Conservation (phyloP, 208 protist genomes). For the Angomonas desouzai region DNA sequence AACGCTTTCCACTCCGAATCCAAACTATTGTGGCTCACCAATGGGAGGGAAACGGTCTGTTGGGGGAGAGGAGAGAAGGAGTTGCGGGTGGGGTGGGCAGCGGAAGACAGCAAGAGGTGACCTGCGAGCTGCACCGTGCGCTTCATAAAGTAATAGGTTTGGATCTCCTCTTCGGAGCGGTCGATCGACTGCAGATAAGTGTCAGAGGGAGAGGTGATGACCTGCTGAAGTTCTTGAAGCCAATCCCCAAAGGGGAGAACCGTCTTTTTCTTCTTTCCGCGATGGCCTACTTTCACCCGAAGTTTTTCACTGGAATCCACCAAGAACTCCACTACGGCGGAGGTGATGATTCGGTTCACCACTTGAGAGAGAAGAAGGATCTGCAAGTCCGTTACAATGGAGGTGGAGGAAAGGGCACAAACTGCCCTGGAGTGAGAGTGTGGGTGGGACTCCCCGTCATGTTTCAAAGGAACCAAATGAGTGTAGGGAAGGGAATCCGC, state of each 20-base stretch:
- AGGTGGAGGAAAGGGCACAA: not conserved
- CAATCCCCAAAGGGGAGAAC: not conserved
- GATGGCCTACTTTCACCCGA: not conserved
- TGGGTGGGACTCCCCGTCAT: no score
- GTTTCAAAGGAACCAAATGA: no score
- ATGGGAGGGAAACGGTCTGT: not conserved
- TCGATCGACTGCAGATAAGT: not conserved
- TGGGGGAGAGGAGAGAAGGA: not conserved
- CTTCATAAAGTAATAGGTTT: constrained; percentile 3
- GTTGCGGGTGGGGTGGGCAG: not conserved
- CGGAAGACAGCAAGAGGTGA: not conserved
- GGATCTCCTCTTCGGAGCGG: not conserved
- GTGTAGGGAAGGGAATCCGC: no score
- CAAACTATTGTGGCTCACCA: not conserved
- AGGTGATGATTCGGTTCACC: not conserved
- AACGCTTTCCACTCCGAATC: constrained; percentile 2
- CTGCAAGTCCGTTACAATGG: not conserved
- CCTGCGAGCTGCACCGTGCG: not conserved
- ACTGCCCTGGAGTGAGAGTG: not conserved
- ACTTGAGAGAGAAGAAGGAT: not conserved
- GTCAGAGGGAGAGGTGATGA: not conserved
- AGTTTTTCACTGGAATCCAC: not conserved
- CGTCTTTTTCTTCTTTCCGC: not conserved
- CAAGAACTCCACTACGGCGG: not conserved
- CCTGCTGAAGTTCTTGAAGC: not conserved